Base-by-base conservation (phyloP, 768 basidiomycete genomes). In the Amanita polypyramis region DNA sequence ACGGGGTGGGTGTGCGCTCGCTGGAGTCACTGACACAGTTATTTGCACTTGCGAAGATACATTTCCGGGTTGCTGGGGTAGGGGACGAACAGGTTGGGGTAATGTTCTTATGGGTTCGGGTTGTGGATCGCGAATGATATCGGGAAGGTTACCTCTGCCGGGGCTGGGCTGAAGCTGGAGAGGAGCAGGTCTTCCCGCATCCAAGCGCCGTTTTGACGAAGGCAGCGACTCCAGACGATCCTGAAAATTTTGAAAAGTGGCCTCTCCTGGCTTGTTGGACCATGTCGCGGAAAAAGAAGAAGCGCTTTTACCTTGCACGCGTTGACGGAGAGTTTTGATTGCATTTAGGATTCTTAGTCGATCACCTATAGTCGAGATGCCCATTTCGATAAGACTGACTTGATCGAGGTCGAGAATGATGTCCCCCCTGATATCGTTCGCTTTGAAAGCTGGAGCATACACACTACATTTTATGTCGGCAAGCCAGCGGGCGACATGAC, bases 361-460 rank as follows among this genome's bases (percentile, higher is more conserved):
- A 64, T 99, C 96, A 9, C 96, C 96, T 35, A 99, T 84, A 63
- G 85, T 90, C 27, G 72, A 57, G 23, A 99, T 77, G 11, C 86
- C 86, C 80, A 98, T 88, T 65, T 99, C 96, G 60, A 83, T 89
- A 43, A 99, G 67, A 2, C 81, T 84, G 5, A 69, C 64, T 63
- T 93, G 88, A 59, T 98, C 95, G 38, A 98, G 69, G 53, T 99
- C 96, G 43, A 97, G 73, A 14, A 99, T 67, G 17, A 99, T 82
- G 59, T 90, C 85, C 4, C 95, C 93, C 43, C 90, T 69, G 56
- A 99, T 95, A 60, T 99, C 95, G 66, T 95, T 87, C 3, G 75
- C 72, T 41, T 72, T 76, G 69, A 99, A 99, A 0, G 74, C 70
- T 6, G 70, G 63, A 8, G 82, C 77, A 58, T 83, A 84, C 33